Percentiles rank a stretch among this genome's conserved stretches.
phyloP scores from a whole-genome alignment of 129 eudicot genomes.

The Artemisia argyi region DNA sequence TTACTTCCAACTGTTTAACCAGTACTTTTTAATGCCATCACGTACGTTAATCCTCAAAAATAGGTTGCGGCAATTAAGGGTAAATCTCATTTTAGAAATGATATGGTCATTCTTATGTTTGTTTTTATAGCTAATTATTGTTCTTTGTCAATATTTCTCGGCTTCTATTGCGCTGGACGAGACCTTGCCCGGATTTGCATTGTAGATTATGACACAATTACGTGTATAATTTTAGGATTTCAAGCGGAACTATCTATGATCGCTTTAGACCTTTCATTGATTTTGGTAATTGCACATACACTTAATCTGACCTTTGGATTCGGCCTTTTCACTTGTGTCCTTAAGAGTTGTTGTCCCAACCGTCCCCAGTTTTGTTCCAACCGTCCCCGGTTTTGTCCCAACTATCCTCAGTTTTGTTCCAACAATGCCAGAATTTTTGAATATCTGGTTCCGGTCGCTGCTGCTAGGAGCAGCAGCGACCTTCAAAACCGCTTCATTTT shows the following conservation, averaged over 20 bases:
- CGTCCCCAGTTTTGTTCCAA: too few relatives aligned
- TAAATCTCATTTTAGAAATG: slow-evolving; percentile 76
- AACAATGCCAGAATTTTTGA: too few relatives aligned
- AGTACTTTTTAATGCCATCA: slow-evolving; percentile 57
- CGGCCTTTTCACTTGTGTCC: slow-evolving; percentile 67
- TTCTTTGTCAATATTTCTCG: slow-evolving; percentile 84
- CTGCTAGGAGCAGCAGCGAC: too few relatives aligned
- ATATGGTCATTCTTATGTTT: slow-evolving; percentile 49
- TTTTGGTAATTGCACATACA: slow-evolving; percentile 83
- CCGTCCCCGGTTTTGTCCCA: too few relatives aligned
- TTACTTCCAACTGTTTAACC: slow-evolving; percentile 60
- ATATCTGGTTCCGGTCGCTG: too few relatives aligned
- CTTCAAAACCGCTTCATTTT: too few relatives aligned
- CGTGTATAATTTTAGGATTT: slow-evolving; percentile 71
- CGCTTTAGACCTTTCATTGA: slow-evolving; percentile 77
- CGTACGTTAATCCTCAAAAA: slow-evolving; percentile 89
- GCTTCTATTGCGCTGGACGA: slow-evolving; percentile 74
- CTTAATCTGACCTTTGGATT: slow-evolving; percentile 69
- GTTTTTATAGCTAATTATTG: slow-evolving; percentile 58
- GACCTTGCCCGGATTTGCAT: slow-evolving; percentile 89
- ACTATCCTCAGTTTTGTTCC: too few relatives aligned
- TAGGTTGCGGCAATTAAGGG: slow-evolving; percentile 84
- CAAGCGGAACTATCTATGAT: slow-evolving; percentile 81
- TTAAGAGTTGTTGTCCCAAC: too few relatives aligned
- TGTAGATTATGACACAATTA: slow-evolving; percentile 59